Evolutionary conservation across 345 rosid species (phyloP).

Genomic region (Camelina sativa): DNA sequence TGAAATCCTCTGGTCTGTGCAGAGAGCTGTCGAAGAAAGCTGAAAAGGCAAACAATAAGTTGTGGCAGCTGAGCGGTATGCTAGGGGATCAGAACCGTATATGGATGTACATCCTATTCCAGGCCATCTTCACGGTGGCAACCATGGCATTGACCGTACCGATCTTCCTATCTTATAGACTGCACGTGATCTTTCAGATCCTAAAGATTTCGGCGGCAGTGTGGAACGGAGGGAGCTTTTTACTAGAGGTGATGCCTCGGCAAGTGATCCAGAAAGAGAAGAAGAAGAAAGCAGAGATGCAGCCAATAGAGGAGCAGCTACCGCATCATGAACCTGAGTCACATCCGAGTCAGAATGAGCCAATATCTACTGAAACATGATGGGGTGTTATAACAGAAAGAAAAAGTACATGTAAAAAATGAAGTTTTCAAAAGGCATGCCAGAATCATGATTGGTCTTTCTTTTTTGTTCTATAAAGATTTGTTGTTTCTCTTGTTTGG

Average conservation of each 20-base stretch:
- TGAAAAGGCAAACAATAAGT: conserved; percentile 76
- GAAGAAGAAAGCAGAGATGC: conserved; percentile 62
- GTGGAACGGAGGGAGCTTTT: conserved; percentile 95
- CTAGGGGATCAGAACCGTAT: conserved; percentile 86
- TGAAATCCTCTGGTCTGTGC: not conserved
- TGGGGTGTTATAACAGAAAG: not conserved
- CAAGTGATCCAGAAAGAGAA: conserved; percentile 88
- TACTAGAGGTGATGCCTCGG: conserved; percentile 85
- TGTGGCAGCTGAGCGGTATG: conserved; percentile 87
- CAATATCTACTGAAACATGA: conserved; percentile 34
- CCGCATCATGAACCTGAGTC: conserved; percentile 30
- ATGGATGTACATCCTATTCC: conserved; percentile 77
- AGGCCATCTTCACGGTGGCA: conserved; percentile 85
- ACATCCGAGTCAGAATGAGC: conserved; percentile 3
- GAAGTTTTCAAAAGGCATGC: not conserved
- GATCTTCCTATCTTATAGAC: conserved; percentile 75
- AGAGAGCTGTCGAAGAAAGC: conserved; percentile 95
- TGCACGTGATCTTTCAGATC: conserved; percentile 74
- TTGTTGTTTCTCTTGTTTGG: conserved; percentile 15
- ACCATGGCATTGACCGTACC: conserved; percentile 95
- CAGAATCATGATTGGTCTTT: conserved; percentile 6
- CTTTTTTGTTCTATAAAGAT: conserved; percentile 1
- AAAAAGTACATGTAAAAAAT: conserved; percentile 22
- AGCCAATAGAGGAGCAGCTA: conserved; percentile 29
- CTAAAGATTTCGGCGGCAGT: conserved; percentile 87